Percentiles rank a stretch among this genome's conserved stretches.
These are phyloP conservation scores for Neopestalotiopsis clavispora DNA, from an alignment of 2,329 filamentous ascomycete genomes.

Conservation along the genomic window DNA sequence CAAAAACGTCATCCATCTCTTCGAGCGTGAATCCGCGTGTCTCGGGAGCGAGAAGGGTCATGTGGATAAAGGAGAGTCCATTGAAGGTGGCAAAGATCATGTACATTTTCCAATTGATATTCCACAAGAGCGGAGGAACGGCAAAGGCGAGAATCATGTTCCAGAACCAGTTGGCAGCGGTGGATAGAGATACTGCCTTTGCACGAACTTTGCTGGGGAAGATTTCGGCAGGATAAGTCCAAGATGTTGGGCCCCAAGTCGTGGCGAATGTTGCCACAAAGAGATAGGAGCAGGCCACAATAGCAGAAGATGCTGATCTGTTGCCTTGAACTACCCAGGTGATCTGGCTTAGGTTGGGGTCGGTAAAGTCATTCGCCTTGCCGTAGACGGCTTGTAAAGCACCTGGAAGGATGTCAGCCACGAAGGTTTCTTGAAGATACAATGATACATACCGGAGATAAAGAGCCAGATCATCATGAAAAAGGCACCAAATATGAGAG, in stretches of 20 bases:
- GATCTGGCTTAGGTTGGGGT: conserved; percentile 49
- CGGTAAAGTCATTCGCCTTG: conserved; percentile 47
- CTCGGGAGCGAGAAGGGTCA: conserved; percentile 66
- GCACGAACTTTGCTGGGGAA: conserved; percentile 67
- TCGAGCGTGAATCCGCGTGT: conserved; percentile 77
- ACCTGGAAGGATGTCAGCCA: conserved; percentile 30
- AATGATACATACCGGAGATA: conserved; percentile 51
- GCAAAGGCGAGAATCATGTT: conserved; percentile 62
- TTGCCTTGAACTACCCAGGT: conserved; percentile 63
- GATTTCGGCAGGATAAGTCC: conserved; percentile 65
- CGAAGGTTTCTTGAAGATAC: neutral
- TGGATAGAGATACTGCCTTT: conserved; percentile 66
- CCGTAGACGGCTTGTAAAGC: conserved; percentile 66
- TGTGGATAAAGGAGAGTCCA: conserved; percentile 69
- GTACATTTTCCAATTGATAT: conserved; percentile 70
- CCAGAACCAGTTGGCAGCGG: conserved; percentile 65
- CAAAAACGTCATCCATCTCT: conserved; percentile 77
- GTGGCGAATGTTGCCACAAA: conserved; percentile 72
- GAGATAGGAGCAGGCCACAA: conserved; percentile 74
- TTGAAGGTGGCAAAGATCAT: conserved; percentile 79
- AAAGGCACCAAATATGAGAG: conserved; percentile 60
- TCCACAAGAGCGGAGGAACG: conserved; percentile 54
- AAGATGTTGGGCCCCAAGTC: conserved; percentile 41
- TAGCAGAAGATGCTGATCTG: conserved; percentile 59
- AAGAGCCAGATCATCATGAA: conserved; percentile 67